Percentiles rank a stretch among this genome's conserved stretches.
Evolutionary conservation across 352 stramenopile species (phyloP).

Genomic region (Pythium vanterpoolii): DNA sequence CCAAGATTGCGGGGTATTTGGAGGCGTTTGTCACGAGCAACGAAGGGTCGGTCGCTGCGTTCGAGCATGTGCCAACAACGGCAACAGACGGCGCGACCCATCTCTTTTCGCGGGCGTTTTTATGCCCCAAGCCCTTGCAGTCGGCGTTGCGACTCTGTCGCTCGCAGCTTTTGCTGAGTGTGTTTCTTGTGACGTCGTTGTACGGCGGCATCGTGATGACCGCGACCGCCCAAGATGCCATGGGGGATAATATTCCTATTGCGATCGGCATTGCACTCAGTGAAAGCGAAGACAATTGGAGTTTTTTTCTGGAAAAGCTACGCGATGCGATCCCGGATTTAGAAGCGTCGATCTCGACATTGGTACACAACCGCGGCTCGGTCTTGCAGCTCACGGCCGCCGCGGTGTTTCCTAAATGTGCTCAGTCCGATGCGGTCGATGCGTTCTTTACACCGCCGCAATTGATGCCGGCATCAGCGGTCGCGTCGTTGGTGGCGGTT

Average conservation of each 20-base stretch:
- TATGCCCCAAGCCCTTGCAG: slow-evolving; percentile 64
- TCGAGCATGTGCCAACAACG: slow-evolving; percentile 48
- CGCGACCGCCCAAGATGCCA: slow-evolving; percentile 64
- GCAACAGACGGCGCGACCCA: slow-evolving; percentile 20
- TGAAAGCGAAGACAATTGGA: slow-evolving; percentile 60
- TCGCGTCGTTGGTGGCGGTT: neutral
- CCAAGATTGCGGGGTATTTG: slow-evolving; percentile 64
- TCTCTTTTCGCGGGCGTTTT: slow-evolving; percentile 58
- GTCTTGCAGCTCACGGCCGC: slow-evolving; percentile 39
- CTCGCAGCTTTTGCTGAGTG: slow-evolving; percentile 57
- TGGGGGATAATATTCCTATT: slow-evolving; percentile 73
- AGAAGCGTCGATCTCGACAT: slow-evolving; percentile 39
- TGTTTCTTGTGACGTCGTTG: slow-evolving; percentile 64
- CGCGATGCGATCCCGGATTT: slow-evolving; percentile 54
- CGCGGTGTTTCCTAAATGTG: slow-evolving; percentile 47
- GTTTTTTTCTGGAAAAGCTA: slow-evolving; percentile 65
- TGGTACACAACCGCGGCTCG: slow-evolving; percentile 69
- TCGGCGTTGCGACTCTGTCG: slow-evolving; percentile 52
- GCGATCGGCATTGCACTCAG: slow-evolving; percentile 49
- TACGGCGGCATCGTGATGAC: slow-evolving; percentile 70
- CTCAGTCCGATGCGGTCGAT: slow-evolving; percentile 59
- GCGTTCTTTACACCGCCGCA: slow-evolving; percentile 36
- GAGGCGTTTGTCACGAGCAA: slow-evolving; percentile 59
- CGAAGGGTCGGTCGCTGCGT: slow-evolving; percentile 49
- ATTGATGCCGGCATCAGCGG: slow-evolving; percentile 1